phyloP scores from a whole-genome alignment of 768 basidiomycete species.

The Termitomyces sp. region DNA sequence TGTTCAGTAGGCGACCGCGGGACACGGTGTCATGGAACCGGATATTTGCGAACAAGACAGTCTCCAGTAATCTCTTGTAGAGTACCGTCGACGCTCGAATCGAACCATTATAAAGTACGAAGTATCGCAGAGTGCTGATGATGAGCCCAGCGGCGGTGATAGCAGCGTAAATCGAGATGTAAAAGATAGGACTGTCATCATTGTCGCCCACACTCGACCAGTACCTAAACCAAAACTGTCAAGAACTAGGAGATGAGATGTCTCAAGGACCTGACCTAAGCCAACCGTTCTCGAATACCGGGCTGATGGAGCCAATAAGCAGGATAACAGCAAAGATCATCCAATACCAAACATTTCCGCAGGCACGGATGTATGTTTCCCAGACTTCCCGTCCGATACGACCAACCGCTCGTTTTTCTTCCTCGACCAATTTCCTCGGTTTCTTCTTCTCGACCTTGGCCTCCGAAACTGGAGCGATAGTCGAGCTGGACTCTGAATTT shows the following conservation, averaged over 20 bases:
- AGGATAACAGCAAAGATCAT: conserved; percentile 45
- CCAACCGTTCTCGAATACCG: conserved; percentile 74
- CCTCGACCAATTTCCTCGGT: conserved; percentile 82
- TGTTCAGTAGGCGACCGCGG: conserved; percentile 75
- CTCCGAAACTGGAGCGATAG: conserved; percentile 16
- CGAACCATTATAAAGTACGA: conserved; percentile 78
- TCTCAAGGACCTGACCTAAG: conserved; percentile 34
- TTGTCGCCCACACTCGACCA: conserved; percentile 52
- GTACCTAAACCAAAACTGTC: conserved; percentile 23
- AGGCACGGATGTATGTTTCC: conserved; percentile 49
- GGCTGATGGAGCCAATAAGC: conserved; percentile 53
- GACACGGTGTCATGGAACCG: conserved; percentile 93
- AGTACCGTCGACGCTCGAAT: conserved; percentile 75
- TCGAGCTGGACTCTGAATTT: conserved; percentile 28
- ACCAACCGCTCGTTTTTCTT: conserved; percentile 74
- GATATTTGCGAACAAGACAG: conserved; percentile 82
- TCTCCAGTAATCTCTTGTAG: conserved; percentile 71
- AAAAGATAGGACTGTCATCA: conserved; percentile 48
- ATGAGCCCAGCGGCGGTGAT: conserved; percentile 36
- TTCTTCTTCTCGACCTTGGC: conserved; percentile 43
- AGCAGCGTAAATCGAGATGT: conserved; percentile 66
- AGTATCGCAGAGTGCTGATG: conserved; percentile 58
- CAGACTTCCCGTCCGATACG: conserved; percentile 65
- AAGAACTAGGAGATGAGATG: neutral
- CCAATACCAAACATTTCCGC: conserved; percentile 55